Conservation (phyloP, 345 rosid species). For the Hirschfeldia incana region DNA sequence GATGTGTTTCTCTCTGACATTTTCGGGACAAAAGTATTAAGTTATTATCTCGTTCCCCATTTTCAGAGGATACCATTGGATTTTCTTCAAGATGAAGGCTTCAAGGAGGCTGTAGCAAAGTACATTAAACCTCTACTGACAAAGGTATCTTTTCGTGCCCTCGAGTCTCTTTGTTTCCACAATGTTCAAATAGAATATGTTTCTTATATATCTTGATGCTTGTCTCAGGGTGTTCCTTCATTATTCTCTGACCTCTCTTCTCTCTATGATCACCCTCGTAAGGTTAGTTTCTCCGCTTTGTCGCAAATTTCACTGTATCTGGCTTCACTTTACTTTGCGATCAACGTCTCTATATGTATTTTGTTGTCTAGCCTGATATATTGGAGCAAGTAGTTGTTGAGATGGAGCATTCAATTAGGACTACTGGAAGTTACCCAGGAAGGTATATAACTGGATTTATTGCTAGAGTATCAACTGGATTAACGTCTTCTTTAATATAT, state of each 20-base stretch:
- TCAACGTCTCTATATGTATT: not conserved
- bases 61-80: constrained; percentile 93
- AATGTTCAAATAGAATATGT: constrained; percentile 2
- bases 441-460: constrained; percentile 52
- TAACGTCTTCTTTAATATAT: not conserved
- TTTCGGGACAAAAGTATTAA: not conserved
- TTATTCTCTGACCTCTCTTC: constrained; percentile 96
- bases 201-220: constrained; percentile 23
- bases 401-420: constrained; percentile 78
- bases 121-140: constrained; percentile 85
- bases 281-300: constrained; percentile 55
- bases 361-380: constrained; percentile 69
- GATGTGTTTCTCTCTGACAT: not conserved
- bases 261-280: constrained; percentile 73
- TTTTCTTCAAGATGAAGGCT: constrained; percentile 83
- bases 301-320: not conserved
- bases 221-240: constrained; percentile 90
- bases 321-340: constrained; percentile 14
- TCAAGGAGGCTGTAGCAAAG: constrained; percentile 73
- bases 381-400: constrained; percentile 78
- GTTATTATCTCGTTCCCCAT: constrained; percentile 22
- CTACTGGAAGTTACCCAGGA: constrained; percentile 68
- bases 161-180: constrained; percentile 9
- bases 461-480: not conserved
- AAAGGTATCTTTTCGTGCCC: constrained; percentile 50